phyloP scores from a whole-genome alignment of 116 monocot species.

The Posidonia oceanica region DNA sequence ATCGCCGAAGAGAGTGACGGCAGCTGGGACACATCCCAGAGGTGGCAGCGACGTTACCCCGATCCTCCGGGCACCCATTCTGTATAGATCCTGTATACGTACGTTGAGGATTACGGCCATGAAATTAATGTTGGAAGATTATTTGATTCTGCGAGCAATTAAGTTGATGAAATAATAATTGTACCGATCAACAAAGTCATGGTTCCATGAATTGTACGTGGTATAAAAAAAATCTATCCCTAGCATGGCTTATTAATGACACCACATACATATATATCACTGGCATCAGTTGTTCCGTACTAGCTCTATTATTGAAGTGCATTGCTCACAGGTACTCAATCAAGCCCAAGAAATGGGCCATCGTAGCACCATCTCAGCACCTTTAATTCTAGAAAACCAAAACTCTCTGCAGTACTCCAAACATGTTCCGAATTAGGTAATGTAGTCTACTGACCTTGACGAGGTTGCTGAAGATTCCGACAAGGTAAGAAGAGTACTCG shows the following conservation, averaged over 20 bases:
- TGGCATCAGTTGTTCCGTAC: too few relatives aligned
- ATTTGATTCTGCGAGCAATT: neutral
- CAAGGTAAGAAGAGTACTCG: constrained; percentile 44
- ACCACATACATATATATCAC: neutral
- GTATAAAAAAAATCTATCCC: too few relatives aligned
- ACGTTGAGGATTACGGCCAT: too few relatives aligned
- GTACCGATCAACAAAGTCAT: too few relatives aligned
- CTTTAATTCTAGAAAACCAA: too few relatives aligned
- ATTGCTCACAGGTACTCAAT: neutral
- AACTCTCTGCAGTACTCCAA: too few relatives aligned
- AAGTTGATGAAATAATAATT: too few relatives aligned
- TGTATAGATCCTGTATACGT: constrained; percentile 39
- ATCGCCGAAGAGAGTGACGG: constrained; percentile 69
- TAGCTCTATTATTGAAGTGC: too few relatives aligned
- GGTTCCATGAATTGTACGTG: too few relatives aligned
- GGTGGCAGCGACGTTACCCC: constrained; percentile 81
- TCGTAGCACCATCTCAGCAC: too few relatives aligned
- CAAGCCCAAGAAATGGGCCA: too few relatives aligned
- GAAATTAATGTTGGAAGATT: neutral
- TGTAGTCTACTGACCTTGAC: constrained; percentile 20
- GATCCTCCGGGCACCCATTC: constrained; percentile 59
- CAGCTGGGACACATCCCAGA: constrained; percentile 61
- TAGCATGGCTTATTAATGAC: neutral
- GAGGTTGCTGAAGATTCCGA: constrained; percentile 47
- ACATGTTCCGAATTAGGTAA: neutral